Evolutionary conservation across 2,329 filamentous ascomycete genomes (phyloP), one percentile per base, ranked within the genome.

Genomic region (Emergomyces pasteurianus): DNA sequence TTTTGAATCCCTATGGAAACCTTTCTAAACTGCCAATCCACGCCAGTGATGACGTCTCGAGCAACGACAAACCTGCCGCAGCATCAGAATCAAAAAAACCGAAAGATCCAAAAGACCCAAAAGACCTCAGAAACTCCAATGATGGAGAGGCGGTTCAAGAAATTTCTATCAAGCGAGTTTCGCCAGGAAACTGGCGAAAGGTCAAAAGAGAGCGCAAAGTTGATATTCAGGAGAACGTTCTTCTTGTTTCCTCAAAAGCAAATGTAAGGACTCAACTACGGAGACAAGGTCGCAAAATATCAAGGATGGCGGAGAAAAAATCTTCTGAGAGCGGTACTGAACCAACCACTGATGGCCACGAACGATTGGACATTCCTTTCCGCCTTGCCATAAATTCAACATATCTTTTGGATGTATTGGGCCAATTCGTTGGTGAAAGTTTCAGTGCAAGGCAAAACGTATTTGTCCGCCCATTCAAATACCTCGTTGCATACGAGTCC

Each of bases 201-300:
- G n/a, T 56, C 36, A 56, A 56, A 31, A 42, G 16, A 10, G 53
- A 42, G 16, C n/a, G 36, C 16, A 56, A 56, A 56, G 23, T 56
- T 16, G 36, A 40, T 16, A 12, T 42, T 43, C 21, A 43, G n/a
- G 18, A 56, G 8, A 56, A 23, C 38, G 36, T 56, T 23, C 53
- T 56, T 18, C 53, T 56, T 40, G 53, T 56, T 42, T 56, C 53
- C 7, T 56, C 53, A 21, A 56, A 56, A 56, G 53, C 53, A 10
- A 28, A 42, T 43, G 53, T 36, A 23, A 40, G 53, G 12, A 2
- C 53, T 26, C 34, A 43, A 31, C 36, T 26, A 56, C 53, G 36
- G 21, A 23, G 21, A 14, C 53, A 18, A 1, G 53, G 28, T 12
- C 36, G 23, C 21, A 40, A 28, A 40, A 8, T 42, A 23, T 28